Conservation (phyloP, 306 rosid genomes). For the Trifolium pratense region DNA sequence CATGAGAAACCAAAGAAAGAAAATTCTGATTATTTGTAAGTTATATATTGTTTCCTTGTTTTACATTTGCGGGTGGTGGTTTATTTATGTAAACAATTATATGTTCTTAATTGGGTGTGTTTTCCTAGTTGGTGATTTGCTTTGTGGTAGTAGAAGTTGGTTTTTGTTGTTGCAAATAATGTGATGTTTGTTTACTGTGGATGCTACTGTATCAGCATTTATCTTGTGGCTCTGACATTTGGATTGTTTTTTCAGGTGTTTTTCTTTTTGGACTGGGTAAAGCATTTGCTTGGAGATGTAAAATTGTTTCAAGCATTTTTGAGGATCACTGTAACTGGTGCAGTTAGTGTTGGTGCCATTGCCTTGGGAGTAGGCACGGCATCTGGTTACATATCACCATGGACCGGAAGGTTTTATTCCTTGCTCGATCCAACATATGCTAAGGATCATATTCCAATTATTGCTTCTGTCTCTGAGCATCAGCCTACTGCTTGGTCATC, state of each 20-base stretch:
- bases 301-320: slow-evolving; percentile 86
- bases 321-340: slow-evolving; percentile 90
- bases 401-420: slow-evolving; percentile 98
- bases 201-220: background rate
- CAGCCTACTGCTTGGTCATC: slow-evolving; percentile 99
- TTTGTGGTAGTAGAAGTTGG: slow-evolving; percentile 10
- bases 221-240: slow-evolving; percentile 38
- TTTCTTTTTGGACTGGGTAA: slow-evolving; percentile 95
- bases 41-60: background rate
- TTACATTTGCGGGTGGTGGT: background rate
- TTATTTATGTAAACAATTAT: background rate
- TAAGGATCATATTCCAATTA: slow-evolving; percentile 96
- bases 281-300: slow-evolving; percentile 73
- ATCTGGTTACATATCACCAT: slow-evolving; percentile 97
- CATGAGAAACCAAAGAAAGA: background rate
- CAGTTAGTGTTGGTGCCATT: slow-evolving; percentile 75
- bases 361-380: slow-evolving; percentile 95
- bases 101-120: background rate
- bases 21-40: background rate
- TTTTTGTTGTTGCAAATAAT: background rate
- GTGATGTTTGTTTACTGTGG: background rate
- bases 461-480: slow-evolving; percentile 99
- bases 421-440: slow-evolving; percentile 98
- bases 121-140: slow-evolving; percentile 15
- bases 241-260: slow-evolving; percentile 63